These are phyloP conservation scores for Argentina anserina DNA, from an alignment of 306 rosid species.

Conservation along the genomic window DNA sequence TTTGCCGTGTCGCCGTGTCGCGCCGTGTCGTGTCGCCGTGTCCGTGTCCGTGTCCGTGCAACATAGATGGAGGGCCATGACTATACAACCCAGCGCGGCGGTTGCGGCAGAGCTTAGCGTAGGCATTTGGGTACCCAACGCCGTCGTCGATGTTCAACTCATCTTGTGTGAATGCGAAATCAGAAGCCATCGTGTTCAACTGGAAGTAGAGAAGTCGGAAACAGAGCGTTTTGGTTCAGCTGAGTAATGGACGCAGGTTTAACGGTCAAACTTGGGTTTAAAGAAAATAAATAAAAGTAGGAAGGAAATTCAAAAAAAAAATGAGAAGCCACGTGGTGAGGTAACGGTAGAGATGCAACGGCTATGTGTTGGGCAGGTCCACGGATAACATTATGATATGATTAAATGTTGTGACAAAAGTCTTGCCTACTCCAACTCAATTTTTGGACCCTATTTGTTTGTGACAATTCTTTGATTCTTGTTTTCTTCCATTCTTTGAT, in stretches of 20 bases:
- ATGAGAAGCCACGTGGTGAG: slow-evolving; percentile 19
- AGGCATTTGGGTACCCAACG: slow-evolving; percentile 80
- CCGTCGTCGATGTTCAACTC: slow-evolving; percentile 60
- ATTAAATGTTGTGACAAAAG: slow-evolving; percentile 8
- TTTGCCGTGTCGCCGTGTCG: too few species aligned
- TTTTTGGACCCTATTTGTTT: slow-evolving; percentile 2
- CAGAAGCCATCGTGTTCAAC: slow-evolving; percentile 51
- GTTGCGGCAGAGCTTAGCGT: slow-evolving; percentile 60
- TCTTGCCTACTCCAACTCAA: background rate
- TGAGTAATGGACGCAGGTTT: slow-evolving; percentile 15
- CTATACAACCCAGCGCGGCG: slow-evolving; percentile 46
- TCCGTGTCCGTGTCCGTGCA: too few species aligned
- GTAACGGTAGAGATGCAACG: slow-evolving; percentile 40
- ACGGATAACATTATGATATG: slow-evolving; percentile 11
- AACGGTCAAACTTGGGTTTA: slow-evolving; percentile 52
- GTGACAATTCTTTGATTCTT: background rate
- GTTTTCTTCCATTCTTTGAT: background rate
- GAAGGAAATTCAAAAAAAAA: slow-evolving; percentile 22
- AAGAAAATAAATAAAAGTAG: background rate
- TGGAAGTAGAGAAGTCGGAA: background rate
- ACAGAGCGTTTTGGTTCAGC: slow-evolving; percentile 10
- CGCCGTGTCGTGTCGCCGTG: too few species aligned
- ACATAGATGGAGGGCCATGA: slow-evolving; percentile 85
- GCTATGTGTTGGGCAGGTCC: slow-evolving; percentile 39
- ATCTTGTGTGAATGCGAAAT: slow-evolving; percentile 48